phyloP scores from a whole-genome alignment of 768 basidiomycete species.

The Termitomyces sp. region DNA sequence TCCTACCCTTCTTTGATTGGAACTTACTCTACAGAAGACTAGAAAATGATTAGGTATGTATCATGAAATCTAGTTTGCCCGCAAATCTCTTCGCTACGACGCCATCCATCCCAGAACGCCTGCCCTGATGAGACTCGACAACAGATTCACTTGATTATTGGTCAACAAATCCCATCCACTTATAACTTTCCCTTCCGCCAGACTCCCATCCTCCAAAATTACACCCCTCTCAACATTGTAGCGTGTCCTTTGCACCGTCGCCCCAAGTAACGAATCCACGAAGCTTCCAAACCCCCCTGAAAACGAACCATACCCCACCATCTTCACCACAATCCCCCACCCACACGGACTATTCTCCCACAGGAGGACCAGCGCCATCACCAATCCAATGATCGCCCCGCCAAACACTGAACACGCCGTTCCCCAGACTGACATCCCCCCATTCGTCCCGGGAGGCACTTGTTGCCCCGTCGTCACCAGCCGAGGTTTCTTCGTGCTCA shows the following conservation, averaged over 20 bases:
- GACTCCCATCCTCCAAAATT: conserved; percentile 57
- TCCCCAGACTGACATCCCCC: conserved; percentile 75
- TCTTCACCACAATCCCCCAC: conserved; percentile 34
- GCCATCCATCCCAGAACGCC: conserved; percentile 25
- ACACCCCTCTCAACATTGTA: conserved; percentile 60
- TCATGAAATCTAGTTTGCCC: no score
- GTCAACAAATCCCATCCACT: conserved; percentile 68
- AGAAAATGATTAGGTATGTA: no score
- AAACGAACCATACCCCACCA: conserved; percentile 57
- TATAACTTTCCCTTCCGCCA: conserved; percentile 31
- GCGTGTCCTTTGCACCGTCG: conserved; percentile 78
- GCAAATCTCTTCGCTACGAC: conserved; percentile 1
- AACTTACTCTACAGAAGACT: no score
- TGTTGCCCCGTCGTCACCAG: conserved; percentile 74
- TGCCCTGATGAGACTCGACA: conserved; percentile 36
- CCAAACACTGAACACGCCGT: conserved; percentile 71
- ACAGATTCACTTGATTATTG: conserved; percentile 70
- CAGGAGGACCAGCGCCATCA: conserved; percentile 52
- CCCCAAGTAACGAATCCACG: conserved; percentile 86
- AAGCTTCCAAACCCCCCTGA: conserved; percentile 80
- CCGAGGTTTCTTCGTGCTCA: conserved; percentile 63
- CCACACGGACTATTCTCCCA: conserved; percentile 61
- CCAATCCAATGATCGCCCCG: conserved; percentile 66
- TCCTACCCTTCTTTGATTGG: no score
- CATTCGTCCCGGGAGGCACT: conserved; percentile 91